phyloP scores from a whole-genome alignment of 2,329 filamentous ascomycete genomes.

The Helicocarpus griseus region DNA sequence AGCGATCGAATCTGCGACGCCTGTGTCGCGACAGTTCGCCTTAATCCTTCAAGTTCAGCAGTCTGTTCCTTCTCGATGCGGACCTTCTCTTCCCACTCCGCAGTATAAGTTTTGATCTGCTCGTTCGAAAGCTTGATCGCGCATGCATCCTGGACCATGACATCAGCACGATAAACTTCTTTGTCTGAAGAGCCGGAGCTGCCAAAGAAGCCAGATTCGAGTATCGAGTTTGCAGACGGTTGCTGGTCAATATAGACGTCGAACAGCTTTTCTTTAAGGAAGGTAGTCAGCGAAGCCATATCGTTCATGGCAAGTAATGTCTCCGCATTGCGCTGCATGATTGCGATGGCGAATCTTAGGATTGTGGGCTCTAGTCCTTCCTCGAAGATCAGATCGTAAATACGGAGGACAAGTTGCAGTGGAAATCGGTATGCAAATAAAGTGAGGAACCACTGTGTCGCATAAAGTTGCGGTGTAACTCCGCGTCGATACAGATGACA shows the following conservation, averaged over 20 bases:
- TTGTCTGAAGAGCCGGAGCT: slow-evolving; percentile 83
- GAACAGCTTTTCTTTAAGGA: slow-evolving; percentile 87
- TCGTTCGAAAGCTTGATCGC: slow-evolving; percentile 76
- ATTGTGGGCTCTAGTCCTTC: slow-evolving; percentile 84
- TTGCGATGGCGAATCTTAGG: slow-evolving; percentile 82
- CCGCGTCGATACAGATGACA: slow-evolving; percentile 83
- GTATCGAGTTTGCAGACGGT: slow-evolving; percentile 81
- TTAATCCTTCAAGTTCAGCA: slow-evolving; percentile 66
- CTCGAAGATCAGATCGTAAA: slow-evolving; percentile 90
- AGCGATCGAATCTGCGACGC: slow-evolving; percentile 70
- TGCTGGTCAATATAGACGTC: slow-evolving; percentile 95
- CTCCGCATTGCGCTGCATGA: slow-evolving; percentile 89
- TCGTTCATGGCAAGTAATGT: slow-evolving; percentile 75
- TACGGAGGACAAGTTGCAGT: slow-evolving; percentile 85
- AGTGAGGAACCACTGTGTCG: slow-evolving; percentile 97
- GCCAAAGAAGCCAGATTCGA: slow-evolving; percentile 96
- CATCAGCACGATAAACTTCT: slow-evolving; percentile 89
- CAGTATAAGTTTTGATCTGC: slow-evolving; percentile 66
- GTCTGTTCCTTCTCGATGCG: slow-evolving; percentile 74
- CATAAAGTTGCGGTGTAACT: slow-evolving; percentile 86
- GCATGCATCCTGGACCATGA: slow-evolving; percentile 86
- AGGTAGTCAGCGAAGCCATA: slow-evolving; percentile 79
- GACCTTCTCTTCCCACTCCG: slow-evolving; percentile 88
- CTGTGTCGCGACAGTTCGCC: slow-evolving; percentile 55
- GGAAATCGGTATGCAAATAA: slow-evolving; percentile 98